These are phyloP conservation scores for Aspergillus carbonarius DNA, from an alignment of 2,329 filamentous ascomycete species.

Conservation along the genomic window DNA sequence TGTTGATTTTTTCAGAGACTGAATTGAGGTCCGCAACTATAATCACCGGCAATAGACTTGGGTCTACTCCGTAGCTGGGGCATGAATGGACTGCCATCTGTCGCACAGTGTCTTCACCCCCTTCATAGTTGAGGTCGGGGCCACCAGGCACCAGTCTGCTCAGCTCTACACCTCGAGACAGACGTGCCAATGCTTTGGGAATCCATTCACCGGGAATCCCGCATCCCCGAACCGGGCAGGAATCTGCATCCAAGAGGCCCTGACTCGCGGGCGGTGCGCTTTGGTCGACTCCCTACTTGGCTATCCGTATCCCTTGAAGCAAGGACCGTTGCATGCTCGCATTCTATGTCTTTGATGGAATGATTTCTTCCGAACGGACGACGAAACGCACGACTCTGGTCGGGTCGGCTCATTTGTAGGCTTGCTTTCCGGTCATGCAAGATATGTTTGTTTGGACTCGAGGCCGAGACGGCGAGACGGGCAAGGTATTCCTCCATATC, in stretches of 20 bases:
- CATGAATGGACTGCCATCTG: background rate
- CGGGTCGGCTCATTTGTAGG: background rate
- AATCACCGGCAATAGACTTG: too few relatives aligned
- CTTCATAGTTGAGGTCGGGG: conserved; percentile 1
- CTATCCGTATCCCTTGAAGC: conserved; percentile 3
- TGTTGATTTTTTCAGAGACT: too few relatives aligned
- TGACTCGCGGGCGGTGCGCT: background rate
- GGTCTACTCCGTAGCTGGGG: too few relatives aligned
- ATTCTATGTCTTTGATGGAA: conserved; percentile 5
- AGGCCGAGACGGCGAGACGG: background rate
- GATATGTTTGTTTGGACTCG: conserved; percentile 4
- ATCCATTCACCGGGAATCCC: background rate
- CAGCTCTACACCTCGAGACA: background rate
- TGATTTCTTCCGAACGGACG: background rate
- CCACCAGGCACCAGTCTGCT: background rate
- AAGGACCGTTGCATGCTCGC: background rate
- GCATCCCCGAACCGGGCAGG: background rate
- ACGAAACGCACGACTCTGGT: background rate
- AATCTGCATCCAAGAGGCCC: background rate
- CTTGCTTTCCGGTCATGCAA: background rate
- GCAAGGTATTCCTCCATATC: background rate
- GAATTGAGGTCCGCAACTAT: background rate
- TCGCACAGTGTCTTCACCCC: background rate
- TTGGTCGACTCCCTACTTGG: background rate
- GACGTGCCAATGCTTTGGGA: background rate